These are phyloP conservation scores for Russula abietina DNA, from an alignment of 768 basidiomycete species.

Conservation along the genomic window DNA sequence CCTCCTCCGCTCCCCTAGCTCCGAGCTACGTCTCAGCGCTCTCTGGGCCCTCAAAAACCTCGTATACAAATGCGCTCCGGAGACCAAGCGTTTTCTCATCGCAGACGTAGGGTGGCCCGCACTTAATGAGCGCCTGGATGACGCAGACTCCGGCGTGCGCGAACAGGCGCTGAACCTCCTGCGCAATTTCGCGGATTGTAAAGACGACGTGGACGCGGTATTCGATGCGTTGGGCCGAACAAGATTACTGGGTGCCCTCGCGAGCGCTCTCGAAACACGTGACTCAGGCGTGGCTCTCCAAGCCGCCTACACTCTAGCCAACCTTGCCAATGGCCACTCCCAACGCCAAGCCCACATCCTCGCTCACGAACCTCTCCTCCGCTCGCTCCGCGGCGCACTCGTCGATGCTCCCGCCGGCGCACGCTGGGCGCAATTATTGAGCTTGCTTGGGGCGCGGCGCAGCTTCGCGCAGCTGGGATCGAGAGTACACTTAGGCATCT, in stretches of 20 bases:
- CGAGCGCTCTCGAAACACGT: conserved; percentile 43
- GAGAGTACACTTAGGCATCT: conserved; percentile 39
- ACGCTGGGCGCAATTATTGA: conserved; percentile 55
- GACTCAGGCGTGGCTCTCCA: conserved; percentile 51
- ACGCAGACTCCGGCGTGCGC: conserved; percentile 49
- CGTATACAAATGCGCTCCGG: conserved; percentile 54
- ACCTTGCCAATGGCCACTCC: conserved; percentile 56
- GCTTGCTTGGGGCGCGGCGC: conserved; percentile 43
- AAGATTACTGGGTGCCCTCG: conserved; percentile 42
- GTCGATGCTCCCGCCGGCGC: conserved; percentile 52
- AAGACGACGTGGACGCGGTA: conserved; percentile 57
- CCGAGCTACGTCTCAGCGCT: conserved; percentile 56
- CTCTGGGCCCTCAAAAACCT: conserved; percentile 88
- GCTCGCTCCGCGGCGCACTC: conserved; percentile 51
- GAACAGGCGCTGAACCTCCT: conserved; percentile 69
- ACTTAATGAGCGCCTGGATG: conserved; percentile 54
- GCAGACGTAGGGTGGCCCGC: conserved; percentile 58
- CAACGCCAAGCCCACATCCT: conserved; percentile 49
- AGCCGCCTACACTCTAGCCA: conserved; percentile 60
- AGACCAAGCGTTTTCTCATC: conserved; percentile 63
- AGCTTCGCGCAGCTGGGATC: conserved; percentile 42
- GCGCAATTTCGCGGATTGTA: conserved; percentile 60
- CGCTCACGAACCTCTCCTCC: conserved; percentile 45
- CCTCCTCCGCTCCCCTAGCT: conserved; percentile 48
- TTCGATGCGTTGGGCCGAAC: conserved; percentile 48